Percentiles rank a stretch among this genome's conserved stretches.
phyloP scores from a whole-genome alignment of 495 filamentous ascomycete species.

The Talaromyces ruber region DNA sequence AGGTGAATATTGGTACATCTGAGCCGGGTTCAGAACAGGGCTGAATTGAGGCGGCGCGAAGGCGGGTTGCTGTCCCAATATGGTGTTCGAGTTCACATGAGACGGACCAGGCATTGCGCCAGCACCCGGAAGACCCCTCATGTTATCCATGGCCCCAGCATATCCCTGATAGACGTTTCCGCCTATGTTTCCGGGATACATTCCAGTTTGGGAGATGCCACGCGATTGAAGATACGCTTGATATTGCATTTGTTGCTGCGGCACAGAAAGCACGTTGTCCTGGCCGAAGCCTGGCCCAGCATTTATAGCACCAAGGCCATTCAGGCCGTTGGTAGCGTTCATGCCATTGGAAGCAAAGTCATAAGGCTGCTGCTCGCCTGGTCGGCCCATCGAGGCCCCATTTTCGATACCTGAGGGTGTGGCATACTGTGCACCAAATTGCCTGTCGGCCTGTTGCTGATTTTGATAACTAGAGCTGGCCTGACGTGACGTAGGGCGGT shows the following conservation, averaged over 20 bases:
- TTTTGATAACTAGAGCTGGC: conserved; percentile 30
- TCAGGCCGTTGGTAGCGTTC: conserved; percentile 19
- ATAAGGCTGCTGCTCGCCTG: conserved; percentile 20
- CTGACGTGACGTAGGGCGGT: conserved; percentile 41
- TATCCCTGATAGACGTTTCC: conserved; percentile 32
- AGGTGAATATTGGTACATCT: conserved; percentile 46
- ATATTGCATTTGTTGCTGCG: conserved; percentile 40
- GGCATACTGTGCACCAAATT: conserved; percentile 35
- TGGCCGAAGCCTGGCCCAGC: conserved; percentile 25
- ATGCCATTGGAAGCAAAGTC: conserved; percentile 35
- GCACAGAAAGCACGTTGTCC: conserved; percentile 28
- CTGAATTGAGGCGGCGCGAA: conserved; percentile 40
- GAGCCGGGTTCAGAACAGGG: conserved; percentile 34
- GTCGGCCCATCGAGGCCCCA: conserved; percentile 17
- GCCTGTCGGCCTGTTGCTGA: conserved; percentile 36
- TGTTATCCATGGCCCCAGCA: conserved; percentile 32
- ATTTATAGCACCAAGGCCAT: conserved; percentile 14
- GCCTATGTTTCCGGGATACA: conserved; percentile 29
- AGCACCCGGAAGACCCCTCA: conserved; percentile 28
- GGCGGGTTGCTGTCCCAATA: conserved; percentile 36
- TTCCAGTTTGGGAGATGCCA: conserved; percentile 32
- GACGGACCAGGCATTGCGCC: conserved; percentile 25
- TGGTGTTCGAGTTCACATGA: conserved; percentile 30
- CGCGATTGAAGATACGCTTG: conserved; percentile 37
- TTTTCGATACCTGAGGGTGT: conserved; percentile 24